phyloP scores from a whole-genome alignment of 176 grass and related monocot species.

The Oryza brachyantha region DNA sequence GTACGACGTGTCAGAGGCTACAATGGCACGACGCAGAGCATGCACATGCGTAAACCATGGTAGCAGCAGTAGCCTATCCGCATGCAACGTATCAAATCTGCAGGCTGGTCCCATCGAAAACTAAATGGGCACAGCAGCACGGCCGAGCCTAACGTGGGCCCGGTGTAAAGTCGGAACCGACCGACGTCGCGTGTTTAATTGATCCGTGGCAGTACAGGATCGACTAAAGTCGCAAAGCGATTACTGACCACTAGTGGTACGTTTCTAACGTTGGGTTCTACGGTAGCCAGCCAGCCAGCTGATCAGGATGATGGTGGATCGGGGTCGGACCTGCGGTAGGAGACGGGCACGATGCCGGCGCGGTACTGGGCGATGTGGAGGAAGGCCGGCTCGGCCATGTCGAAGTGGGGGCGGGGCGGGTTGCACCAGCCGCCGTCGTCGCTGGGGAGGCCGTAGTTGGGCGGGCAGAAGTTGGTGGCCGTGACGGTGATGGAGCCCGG shows the following conservation, averaged over 20 bases:
- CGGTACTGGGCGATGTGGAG: slow-evolving; percentile 72
- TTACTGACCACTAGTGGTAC: not conserved
- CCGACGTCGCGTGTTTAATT: slow-evolving; percentile 1
- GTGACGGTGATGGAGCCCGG: slow-evolving; percentile 42
- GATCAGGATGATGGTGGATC: no score
- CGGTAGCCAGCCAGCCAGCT: no score
- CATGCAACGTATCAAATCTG: slow-evolving; percentile 33
- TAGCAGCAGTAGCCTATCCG: not conserved
- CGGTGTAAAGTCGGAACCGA: not conserved
- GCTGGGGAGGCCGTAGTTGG: slow-evolving; percentile 58
- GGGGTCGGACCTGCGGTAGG: slow-evolving; percentile 41
- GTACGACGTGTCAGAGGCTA: not conserved
- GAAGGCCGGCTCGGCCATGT: slow-evolving; percentile 73
- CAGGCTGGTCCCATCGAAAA: slow-evolving; percentile 8
- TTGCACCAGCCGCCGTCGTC: slow-evolving; percentile 82
- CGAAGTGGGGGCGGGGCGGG: slow-evolving; percentile 65
- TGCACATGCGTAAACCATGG: no score
- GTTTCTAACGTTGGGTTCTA: not conserved
- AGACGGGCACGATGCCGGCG: slow-evolving; percentile 69
- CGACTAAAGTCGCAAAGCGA: not conserved
- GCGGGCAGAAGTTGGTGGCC: slow-evolving; percentile 48
- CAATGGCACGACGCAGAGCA: not conserved
- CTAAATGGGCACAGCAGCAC: slow-evolving; percentile 10
- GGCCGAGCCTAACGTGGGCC: not conserved
- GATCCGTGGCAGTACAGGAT: not conserved